Evolutionary conservation across 2,329 filamentous ascomycete species (phyloP), one percentile per base, ranked within the genome.

Genomic region (Monosporascus sp.): DNA sequence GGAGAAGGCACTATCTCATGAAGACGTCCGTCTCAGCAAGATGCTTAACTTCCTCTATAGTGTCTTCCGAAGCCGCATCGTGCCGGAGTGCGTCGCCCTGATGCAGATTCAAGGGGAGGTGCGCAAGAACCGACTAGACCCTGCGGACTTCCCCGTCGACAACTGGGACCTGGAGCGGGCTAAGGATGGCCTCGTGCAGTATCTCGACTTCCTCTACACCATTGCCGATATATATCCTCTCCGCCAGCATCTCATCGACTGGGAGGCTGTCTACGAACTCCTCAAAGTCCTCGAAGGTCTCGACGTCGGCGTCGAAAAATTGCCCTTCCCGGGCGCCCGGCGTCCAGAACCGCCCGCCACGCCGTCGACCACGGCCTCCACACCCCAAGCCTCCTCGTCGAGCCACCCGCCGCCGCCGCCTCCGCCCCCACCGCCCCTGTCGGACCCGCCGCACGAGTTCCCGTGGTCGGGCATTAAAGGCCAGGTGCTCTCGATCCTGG

Each of bases 101-200:
- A 96, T 97, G 74, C 90, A 94, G 64, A 80, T 96, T 3, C 93
- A 97, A 72, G 89, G 90, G 17, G 88, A 96, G 65, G 96, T 97
- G 36, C 86, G 90, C 42, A 84, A 86, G 41, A 85, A 86, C 34
- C 79, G 85, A 52, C 84, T 86, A 17, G 82, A 93, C 55, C 85
- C 90, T 0, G 84, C 89, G 56, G 92, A 97, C 64, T 97, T 97
- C 63, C 93, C 93, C 0, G 85, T 97, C 2, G 95, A 97, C 63
- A 81, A 91, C 47, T 97, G 93, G 93, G 93, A 97, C 64, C 96
- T 97, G 88, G 93, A 97, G 68, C 84, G 93, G 15, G 93, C 95
- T 54, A 96, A 96, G 68, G 93, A 97, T 65, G 93, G 93, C 1
- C 83, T 97, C 1, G 90, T 92, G 49, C 92, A 97, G 69, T 96